Base-by-base conservation (phyloP, 164 flowering plant genomes). In the Umbilicus rupestris region DNA sequence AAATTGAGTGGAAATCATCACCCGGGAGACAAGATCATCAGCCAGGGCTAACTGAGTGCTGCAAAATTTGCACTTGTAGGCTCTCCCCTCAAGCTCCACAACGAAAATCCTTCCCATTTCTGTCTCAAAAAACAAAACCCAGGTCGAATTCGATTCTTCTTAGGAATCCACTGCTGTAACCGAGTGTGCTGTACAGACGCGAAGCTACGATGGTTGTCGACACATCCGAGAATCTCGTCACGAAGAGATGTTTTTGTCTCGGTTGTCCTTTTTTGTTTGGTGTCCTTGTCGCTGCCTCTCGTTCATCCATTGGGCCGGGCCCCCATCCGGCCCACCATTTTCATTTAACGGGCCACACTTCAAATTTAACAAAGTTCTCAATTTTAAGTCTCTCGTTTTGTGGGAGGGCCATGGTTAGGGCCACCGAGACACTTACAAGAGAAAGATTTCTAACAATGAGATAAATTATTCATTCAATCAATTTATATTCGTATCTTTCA, bases 91-190 rank as follows among this genome's bases (percentile, higher is more conserved):
- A 7, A 87, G 81, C 75, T 87, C 89, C 64, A 87, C 83, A 78
- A 81, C 68, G 71, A 85, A 89, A n/a, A 85, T 60, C 74, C 90
- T 83, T n/a, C 96, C 96, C 96, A 87, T 89, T 22, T 66, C 37
- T 7, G 37, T 64, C 71, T 12, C 5, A 55, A 28, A 55, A 12
- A 12, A 55, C 12, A 29, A 55, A 15, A 3, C 29, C 24, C 24
- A 3, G 15, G 10, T 52, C 16, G 24, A 26, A 24, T 41, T 41
- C 0, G 44, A 12, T 9, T 2, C 15, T 9, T 41, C 10, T 6
- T 2, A 41, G 44, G 44, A 41, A 41, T n/a, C 55, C 6, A 30
- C 29, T 52, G 60, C 33, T 55, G 31, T 3, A 6, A 12, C 28
- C 8, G 58, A 24, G 58, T 52, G 58, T 52, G 58, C 30, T 29